These are phyloP conservation scores for Puccinia polysora DNA, from an alignment of 1,284 basidiomycete species.

Conservation along the genomic window DNA sequence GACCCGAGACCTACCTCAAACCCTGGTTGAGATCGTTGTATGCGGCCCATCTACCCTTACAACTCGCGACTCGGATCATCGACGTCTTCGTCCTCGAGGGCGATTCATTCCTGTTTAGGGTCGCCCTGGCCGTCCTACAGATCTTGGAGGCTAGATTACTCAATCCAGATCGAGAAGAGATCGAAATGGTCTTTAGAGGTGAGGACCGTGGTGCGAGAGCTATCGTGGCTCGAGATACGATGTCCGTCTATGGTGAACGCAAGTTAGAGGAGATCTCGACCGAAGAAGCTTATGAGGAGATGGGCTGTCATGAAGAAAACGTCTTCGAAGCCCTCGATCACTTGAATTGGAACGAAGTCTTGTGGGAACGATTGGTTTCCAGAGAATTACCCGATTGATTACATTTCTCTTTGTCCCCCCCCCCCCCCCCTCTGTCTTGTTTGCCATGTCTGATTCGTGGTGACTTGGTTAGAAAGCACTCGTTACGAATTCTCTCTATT, in stretches of 20 bases:
- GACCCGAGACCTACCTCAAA: conserved; percentile 69
- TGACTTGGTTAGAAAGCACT: too few relatives aligned
- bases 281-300: conserved; percentile 71
- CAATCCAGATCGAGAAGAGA: conserved; percentile 71
- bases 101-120: conserved; percentile 78
- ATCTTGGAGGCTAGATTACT: conserved; percentile 80
- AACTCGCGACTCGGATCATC: conserved; percentile 49
- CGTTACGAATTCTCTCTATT: too few relatives aligned
- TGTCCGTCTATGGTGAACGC: conserved; percentile 62
- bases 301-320: conserved; percentile 56
- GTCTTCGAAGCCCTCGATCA: not conserved
- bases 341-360: conserved; percentile 71
- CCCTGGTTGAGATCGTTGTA: conserved; percentile 72
- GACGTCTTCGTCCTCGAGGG: conserved; percentile 73
- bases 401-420: too few relatives aligned
- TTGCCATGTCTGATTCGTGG: too few relatives aligned
- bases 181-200: conserved; percentile 60
- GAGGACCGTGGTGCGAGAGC: conserved; percentile 48
- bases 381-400: conserved; percentile 76
- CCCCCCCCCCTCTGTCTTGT: too few relatives aligned
- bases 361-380: conserved; percentile 75
- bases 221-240: conserved; percentile 48
- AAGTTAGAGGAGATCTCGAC: conserved; percentile 73
- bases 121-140: conserved; percentile 73
- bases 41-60: conserved; percentile 48